These are phyloP conservation scores for Podila epigama DNA, from an alignment of 192 early-diverging fungal species.

Conservation along the genomic window DNA sequence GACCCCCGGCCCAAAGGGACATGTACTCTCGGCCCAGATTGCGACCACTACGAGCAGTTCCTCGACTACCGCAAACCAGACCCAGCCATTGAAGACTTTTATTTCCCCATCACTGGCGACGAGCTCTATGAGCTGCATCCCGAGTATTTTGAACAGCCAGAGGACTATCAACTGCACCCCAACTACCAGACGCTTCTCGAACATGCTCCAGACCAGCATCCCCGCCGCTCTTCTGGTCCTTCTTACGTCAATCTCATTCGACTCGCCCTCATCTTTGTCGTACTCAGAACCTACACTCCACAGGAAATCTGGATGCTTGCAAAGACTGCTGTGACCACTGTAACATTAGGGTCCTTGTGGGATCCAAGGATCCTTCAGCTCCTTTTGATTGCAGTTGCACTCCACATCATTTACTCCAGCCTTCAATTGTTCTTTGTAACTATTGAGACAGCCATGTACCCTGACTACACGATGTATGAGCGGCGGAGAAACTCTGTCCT, in stretches of 20 bases:
- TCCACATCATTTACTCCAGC: slow-evolving; percentile 37
- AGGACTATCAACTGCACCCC: slow-evolving; percentile 40
- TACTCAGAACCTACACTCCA: slow-evolving; percentile 13
- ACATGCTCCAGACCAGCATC: slow-evolving; percentile 26
- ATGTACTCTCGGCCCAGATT: background rate
- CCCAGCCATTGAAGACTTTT: background rate
- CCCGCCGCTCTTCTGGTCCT: slow-evolving; percentile 17
- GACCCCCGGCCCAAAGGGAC: slow-evolving; percentile 1
- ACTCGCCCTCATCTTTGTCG: slow-evolving; percentile 10
- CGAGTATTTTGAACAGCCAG: background rate
- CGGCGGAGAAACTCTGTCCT: slow-evolving; percentile 16
- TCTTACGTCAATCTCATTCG: slow-evolving; percentile 35
- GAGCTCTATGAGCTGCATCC: background rate
- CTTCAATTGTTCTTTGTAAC: slow-evolving; percentile 13
- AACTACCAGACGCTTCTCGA: slow-evolving; percentile 33
- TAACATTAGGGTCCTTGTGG: slow-evolving; percentile 15
- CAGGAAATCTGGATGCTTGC: slow-evolving; percentile 11
- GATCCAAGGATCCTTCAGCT: slow-evolving; percentile 17
- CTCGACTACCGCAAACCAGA: background rate
- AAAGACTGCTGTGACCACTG: slow-evolving; percentile 4
- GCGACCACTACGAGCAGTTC: slow-evolving; percentile 1
- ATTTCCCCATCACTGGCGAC: background rate
- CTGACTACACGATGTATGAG: slow-evolving; percentile 6
- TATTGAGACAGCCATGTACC: slow-evolving; percentile 20
- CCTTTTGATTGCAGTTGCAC: slow-evolving; percentile 5